Percentiles rank a stretch among this genome's conserved stretches.
Evolutionary conservation across 164 flowering plant species (phyloP).

Genomic region (Umbilicus rupestris): DNA sequence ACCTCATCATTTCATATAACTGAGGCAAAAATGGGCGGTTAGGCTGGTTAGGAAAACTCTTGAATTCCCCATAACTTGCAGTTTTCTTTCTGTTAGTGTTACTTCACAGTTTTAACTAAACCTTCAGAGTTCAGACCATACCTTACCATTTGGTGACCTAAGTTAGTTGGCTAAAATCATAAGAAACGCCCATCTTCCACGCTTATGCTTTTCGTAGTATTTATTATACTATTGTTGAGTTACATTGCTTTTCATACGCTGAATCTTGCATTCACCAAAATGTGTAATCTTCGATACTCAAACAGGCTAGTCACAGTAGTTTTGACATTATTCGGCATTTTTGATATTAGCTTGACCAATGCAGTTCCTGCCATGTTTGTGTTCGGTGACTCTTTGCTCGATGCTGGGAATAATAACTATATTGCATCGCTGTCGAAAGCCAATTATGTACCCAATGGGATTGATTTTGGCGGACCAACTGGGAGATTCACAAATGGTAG

Average conservation of each 20-base stretch:
- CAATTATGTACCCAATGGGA: conserved; percentile 54
- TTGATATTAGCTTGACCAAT: not conserved
- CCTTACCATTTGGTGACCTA: no score
- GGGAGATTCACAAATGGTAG: conserved; percentile 75
- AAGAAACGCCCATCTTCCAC: no score
- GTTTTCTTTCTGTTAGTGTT: no score
- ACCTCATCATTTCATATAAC: no score
- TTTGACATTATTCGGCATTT: not conserved
- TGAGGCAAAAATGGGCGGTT: no score
- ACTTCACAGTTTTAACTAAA: no score
- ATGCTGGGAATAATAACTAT: conserved; percentile 78
- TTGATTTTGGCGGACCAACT: conserved; percentile 58
- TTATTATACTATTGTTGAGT: not conserved
- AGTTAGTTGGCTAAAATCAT: no score
- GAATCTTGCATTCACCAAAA: not conserved
- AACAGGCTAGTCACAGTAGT: not conserved
- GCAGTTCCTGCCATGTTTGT: conserved; percentile 44
- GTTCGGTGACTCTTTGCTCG: conserved; percentile 80
- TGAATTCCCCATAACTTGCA: no score
- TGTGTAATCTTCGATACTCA: not conserved
- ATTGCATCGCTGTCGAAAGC: conserved; percentile 55
- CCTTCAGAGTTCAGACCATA: no score
- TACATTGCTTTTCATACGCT: not conserved
- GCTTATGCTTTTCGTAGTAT: conserved; percentile 9
- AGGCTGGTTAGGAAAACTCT: no score